Evolutionary conservation across 805 yeast species (phyloP).

Genomic region (Saccharomyces mikatae): DNA sequence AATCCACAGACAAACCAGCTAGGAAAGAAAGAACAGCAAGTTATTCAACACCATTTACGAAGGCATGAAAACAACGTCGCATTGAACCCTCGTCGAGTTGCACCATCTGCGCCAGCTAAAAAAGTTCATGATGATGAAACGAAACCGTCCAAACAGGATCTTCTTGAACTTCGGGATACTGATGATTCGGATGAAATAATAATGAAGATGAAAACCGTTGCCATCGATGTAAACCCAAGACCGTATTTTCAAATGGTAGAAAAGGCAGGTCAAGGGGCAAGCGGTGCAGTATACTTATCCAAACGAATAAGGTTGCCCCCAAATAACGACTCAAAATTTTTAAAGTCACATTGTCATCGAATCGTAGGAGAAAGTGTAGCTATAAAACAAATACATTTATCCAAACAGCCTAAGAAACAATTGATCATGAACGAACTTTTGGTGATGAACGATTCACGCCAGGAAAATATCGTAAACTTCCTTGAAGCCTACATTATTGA

Average conservation of each 20-base stretch:
- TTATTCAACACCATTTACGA: constrained; percentile 2
- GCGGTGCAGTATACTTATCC: constrained; percentile 90
- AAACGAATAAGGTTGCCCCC: constrained; percentile 43
- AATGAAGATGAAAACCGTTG: constrained; percentile 74
- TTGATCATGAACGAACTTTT: constrained; percentile 89
- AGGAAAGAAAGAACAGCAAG: constrained; percentile 13
- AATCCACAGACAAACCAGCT: not conserved
- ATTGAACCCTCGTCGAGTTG: not conserved
- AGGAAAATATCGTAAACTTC: constrained; percentile 90
- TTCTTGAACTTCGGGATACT: constrained; percentile 22
- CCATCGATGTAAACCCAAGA: constrained; percentile 75
- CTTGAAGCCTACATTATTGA: constrained; percentile 82
- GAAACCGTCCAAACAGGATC: constrained; percentile 16
- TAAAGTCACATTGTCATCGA: constrained; percentile 14
- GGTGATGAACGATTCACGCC: constrained; percentile 94
- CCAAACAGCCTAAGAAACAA: constrained; percentile 89
- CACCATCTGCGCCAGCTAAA: not conserved
- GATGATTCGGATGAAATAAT: constrained; percentile 54
- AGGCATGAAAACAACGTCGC: not conserved
- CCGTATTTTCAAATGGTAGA: constrained; percentile 68
- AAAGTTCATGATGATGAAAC: not conserved
- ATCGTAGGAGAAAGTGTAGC: constrained; percentile 69
- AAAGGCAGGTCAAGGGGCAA: constrained; percentile 96
- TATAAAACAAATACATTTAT: constrained; percentile 89
- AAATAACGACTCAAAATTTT: constrained; percentile 4